Base-by-base conservation (phyloP, 1,139 yeast species). In the Scheffersomyces quercinus region DNA sequence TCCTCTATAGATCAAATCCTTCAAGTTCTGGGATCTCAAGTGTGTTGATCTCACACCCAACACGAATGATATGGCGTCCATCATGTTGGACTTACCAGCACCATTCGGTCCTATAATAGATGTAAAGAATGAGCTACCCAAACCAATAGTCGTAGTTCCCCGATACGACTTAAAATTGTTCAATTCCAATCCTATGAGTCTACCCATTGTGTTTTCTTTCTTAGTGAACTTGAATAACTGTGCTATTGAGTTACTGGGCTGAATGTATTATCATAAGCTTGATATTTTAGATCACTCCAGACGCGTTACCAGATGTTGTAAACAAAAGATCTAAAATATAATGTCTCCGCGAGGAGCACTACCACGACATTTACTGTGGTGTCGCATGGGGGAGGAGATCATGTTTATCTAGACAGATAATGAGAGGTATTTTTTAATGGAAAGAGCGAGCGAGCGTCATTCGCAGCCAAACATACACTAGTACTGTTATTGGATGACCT, bases 81-180 rank as follows among this genome's bases (percentile, higher is more conserved):
- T 91, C 91, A 91, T 85, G 59, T 93, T 93, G 38, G 96, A 88
- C 68, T 93, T 93, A 11, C 99, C 99, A 1, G 97, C 87, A 13
- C 99, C 99, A 75, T 95, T 95, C 12, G 99, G 98, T 1, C 99
- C 99, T 46, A 95, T 88, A 49, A 93, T 88, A 38, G 96, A 86
- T 1, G 96, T 88, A 68, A 95, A 93, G 50, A 78, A 77, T 1
- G 95, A 81, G 5, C 82, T 73, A 1, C 96, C 98, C 63, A 91
- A 86, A 3, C 95, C 96, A 15, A 93, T 81, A 8, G 77, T 72
- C 16, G 89, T 77, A 0, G 79, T 77, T 0, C 96, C 98, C 46
- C 79, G 74, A 60, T 93, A 93, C 3, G 98, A 90, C 68, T 93
- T 93, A 80, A 93, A 93, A 65, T 95, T 89, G 64, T 78, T 73